Conservation (phyloP, 352 stramenopile species). For the Pythium utonaiense region DNA sequence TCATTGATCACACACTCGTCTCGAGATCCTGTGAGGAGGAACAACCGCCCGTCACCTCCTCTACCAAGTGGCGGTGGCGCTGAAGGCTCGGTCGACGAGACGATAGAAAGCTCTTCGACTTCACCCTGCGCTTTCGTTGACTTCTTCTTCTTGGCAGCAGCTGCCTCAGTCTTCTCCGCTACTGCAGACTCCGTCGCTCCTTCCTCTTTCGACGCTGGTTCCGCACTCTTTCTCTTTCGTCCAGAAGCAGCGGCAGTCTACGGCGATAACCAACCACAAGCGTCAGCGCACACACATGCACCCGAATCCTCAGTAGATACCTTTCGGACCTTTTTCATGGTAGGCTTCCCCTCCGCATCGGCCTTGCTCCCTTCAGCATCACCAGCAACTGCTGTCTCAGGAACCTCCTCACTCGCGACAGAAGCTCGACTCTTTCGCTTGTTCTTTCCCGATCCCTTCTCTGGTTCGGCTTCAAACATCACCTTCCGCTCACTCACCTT, state of each 20-base stretch:
- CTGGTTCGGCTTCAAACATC: constrained; percentile 17
- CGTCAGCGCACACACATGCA: neutral
- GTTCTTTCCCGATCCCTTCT: neutral
- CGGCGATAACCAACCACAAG: too few species aligned
- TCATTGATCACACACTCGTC: constrained; percentile 73
- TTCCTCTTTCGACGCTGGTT: constrained; percentile 7
- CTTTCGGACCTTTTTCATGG: neutral
- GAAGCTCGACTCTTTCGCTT: constrained; percentile 2
- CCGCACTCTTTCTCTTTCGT: constrained; percentile 13
- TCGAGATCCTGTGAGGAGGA: constrained; percentile 71
- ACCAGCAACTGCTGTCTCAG: neutral
- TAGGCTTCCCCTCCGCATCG: too few species aligned
- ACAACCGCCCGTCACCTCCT: constrained; percentile 29
- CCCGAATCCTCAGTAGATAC: neutral
- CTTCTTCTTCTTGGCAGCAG: constrained; percentile 18
- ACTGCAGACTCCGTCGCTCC: neutral
- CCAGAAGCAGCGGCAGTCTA: too few species aligned
- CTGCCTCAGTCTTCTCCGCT: constrained; percentile 7
- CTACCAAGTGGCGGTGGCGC: constrained; percentile 10
- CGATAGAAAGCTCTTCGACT: neutral
- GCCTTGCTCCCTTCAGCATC: neutral
- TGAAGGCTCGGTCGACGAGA: constrained; percentile 6
- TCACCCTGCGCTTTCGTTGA: neutral
- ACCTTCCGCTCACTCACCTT: constrained; percentile 25
- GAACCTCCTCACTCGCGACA: neutral